Base-by-base conservation (phyloP, 225 moss, liverwort and hornwort genomes). In the Physcomitrellopsis africana region DNA sequence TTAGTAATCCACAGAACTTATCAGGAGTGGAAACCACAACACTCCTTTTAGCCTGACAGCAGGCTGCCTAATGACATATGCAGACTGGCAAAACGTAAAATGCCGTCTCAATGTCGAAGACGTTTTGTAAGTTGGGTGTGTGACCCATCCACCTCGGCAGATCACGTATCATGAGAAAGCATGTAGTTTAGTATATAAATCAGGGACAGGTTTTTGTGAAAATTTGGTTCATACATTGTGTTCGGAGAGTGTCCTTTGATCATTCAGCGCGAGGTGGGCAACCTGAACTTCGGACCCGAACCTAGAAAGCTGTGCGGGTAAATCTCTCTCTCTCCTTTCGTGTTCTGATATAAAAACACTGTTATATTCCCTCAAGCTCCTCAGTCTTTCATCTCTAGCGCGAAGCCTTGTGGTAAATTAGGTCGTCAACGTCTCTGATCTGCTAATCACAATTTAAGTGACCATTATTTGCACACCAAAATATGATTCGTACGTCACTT, bases 51-150 rank as follows among this genome's bases (percentile, higher is more conserved):
- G 66, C 60, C 3, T 15, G 60, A 52, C 20, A 27, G 57, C 51
- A 48, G 64, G 72, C 51, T 66, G 47, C 59, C 51, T 13, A n/a
- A 11, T 73, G 74, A 74, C 74, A 67, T 80, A 37, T 63, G 79
- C 56, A 80, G 79, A 74, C 74, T 10, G 79, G 79, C 60, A 68
- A 60, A 74, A 48, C 48, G 68, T 68, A 62, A 53, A 74, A 48
- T 56, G 74, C 79, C 74, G 69, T 80, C 79, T 74, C 79, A 69
- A 68, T 69, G 79, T 80, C 79, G 63, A 66, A 19, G 29, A 37
- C 44, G 11, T 68, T 72, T 19, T 44, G 22, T 1, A n/a, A 41
- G 58, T 22, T 44, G 24, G 47, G 47, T 37, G 54, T 48, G 63
- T 22, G 68, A 62, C 22, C 37, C 26, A 51, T 67, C 59, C 44